phyloP scores from a whole-genome alignment of 108 stramenopile species.

The Epipyxis sp. region DNA sequence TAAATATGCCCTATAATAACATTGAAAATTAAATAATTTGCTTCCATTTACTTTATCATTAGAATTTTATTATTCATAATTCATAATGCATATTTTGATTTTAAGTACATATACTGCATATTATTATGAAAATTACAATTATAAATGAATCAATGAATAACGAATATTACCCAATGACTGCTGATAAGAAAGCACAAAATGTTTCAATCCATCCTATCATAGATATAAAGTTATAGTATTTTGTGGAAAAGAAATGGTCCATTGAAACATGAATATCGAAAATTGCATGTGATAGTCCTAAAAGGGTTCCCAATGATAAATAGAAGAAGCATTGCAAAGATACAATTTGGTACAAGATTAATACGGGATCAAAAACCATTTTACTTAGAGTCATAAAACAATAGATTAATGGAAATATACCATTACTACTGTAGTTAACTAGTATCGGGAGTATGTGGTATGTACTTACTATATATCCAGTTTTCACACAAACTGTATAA shows the following conservation, averaged over 20 bases:
- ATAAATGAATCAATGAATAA: not conserved
- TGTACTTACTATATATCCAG: too few species aligned
- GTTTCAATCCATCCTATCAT: not conserved
- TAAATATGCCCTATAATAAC: constrained; percentile 31
- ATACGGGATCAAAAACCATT: constrained; percentile 31
- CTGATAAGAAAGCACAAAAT: not conserved
- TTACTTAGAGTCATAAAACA: too few species aligned
- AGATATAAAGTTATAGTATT: not conserved
- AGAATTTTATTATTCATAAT: too few species aligned
- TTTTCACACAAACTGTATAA: too few species aligned
- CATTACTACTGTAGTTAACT: too few species aligned
- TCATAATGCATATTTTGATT: too few species aligned
- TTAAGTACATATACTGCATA: not conserved
- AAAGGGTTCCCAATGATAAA: constrained; percentile 6
- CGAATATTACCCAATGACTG: constrained; percentile 10
- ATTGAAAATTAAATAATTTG: too few species aligned
- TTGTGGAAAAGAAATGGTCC: constrained; percentile 26
- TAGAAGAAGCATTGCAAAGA: constrained; percentile 17
- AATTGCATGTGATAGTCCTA: constrained; percentile 13
- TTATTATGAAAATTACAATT: not conserved
- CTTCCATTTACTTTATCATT: too few species aligned
- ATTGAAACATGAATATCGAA: constrained; percentile 15
- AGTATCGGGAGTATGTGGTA: too few species aligned
- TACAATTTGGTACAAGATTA: constrained; percentile 28
- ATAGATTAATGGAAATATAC: too few species aligned